A percentile compares a stretch with the other conserved stretches of the same genome.
These are phyloP conservation scores for Neurospora sp. DNA, from an alignment of 2,329 filamentous ascomycete genomes.

Conservation along the genomic window DNA sequence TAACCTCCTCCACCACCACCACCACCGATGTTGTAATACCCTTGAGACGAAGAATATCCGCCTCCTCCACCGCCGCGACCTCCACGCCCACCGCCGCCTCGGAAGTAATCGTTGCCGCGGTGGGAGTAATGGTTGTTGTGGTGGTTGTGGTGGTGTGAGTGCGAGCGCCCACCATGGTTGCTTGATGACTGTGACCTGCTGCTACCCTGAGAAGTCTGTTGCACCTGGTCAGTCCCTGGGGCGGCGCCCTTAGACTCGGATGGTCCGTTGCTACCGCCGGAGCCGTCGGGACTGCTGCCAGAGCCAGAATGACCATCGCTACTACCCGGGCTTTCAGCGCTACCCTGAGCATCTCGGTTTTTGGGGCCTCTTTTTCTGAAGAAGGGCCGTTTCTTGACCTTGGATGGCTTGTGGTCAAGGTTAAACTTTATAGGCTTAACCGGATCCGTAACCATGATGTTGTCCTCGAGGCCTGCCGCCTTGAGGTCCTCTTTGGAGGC, in stretches of 20 bases:
- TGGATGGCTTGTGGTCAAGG: slow-evolving; percentile 38
- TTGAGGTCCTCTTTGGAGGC: slow-evolving; percentile 48
- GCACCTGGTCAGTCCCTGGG: not conserved
- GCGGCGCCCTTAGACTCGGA: not conserved
- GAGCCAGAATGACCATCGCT: not conserved
- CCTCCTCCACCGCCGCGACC: not conserved
- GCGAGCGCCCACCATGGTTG: not conserved
- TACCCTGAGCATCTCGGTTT: not conserved
- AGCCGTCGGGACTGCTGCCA: not conserved
- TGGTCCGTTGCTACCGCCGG: not conserved
- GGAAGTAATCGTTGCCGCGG: not conserved
- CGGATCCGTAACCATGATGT: slow-evolving; percentile 59
- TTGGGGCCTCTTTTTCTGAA: slow-evolving; percentile 1
- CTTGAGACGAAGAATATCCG: not conserved
- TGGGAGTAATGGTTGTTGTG: not conserved
- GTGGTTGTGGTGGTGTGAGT: not conserved
- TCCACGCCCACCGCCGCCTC: not conserved
- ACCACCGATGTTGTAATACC: not conserved
- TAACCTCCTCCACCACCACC: not conserved
- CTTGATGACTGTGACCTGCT: not conserved
- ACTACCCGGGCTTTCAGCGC: not conserved
- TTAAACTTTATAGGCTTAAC: slow-evolving; percentile 56
- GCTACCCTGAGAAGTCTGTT: not conserved
- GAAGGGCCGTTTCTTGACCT: slow-evolving; percentile 4
- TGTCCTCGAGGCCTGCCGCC: slow-evolving; percentile 42